Percentiles rank a stretch among this genome's conserved stretches.
Evolutionary conservation across 2,329 filamentous ascomycete genomes (phyloP).

Genomic region (Ambrosiella cleistominuta): DNA sequence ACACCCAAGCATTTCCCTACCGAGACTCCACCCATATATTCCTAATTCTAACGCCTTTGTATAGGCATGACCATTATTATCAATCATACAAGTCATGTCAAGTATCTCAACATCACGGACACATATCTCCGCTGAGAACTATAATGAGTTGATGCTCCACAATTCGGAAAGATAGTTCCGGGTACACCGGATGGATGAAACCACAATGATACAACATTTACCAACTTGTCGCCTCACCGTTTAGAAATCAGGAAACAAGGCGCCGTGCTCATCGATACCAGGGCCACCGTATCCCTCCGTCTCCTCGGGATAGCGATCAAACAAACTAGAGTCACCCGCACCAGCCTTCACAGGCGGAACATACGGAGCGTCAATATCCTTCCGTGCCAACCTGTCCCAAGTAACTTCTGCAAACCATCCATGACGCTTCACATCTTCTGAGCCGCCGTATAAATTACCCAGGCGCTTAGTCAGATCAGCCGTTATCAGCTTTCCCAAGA

Average conservation of each 20-base stretch:
- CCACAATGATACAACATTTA: no score
- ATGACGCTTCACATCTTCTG: conserved; percentile 85
- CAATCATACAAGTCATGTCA: no score
- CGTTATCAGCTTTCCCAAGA: conserved; percentile 85
- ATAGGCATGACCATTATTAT: no score
- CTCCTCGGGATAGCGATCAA: conserved; percentile 95
- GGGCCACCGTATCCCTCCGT: conserved; percentile 72
- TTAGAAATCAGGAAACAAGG: conserved; percentile 62
- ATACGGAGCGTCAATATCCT: conserved; percentile 96
- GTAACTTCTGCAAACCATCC: conserved; percentile 96
- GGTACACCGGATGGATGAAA: no score
- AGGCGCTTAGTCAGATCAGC: conserved; percentile 85
- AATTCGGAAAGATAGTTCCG: no score
- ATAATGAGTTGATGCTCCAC: no score
- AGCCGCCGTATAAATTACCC: conserved; percentile 81
- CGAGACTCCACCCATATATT: no score
- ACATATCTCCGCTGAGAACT: no score
- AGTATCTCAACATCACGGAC: no score
- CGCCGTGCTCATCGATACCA: conserved; percentile 66
- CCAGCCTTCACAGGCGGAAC: conserved; percentile 90
- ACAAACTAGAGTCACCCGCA: conserved; percentile 87
- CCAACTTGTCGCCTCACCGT: no score
- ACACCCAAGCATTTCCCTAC: no score
- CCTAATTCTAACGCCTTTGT: no score
- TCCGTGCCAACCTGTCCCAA: conserved; percentile 84